These are phyloP conservation scores for Wallacemonas sp. DNA, from an alignment of 208 protist species.

Conservation along the genomic window DNA sequence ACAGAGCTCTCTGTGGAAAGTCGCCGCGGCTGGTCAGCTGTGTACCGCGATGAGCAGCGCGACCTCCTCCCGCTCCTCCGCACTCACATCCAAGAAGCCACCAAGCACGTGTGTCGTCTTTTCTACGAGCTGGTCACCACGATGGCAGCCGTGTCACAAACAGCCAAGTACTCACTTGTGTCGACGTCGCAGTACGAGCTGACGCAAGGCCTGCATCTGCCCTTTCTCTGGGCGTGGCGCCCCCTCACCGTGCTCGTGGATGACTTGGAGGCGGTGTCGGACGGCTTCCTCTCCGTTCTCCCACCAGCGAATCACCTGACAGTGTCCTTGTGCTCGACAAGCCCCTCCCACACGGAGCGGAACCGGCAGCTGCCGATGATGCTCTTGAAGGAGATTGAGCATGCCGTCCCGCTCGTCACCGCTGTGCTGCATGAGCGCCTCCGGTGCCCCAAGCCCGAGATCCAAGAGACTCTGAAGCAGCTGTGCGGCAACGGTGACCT, in stretches of 20 bases:
- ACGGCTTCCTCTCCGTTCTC: slow-evolving; percentile 64
- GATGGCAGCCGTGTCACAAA: slow-evolving; percentile 68
- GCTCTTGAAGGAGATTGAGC: slow-evolving; percentile 46
- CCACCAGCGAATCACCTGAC: slow-evolving; percentile 51
- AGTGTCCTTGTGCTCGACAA: slow-evolving; percentile 51
- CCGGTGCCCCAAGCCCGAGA: slow-evolving; percentile 46
- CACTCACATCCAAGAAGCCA: slow-evolving; percentile 36
- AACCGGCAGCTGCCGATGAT: slow-evolving; percentile 39
- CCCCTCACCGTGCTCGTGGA: slow-evolving; percentile 69
- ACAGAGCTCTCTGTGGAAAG: slow-evolving; percentile 35
- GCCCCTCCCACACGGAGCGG: slow-evolving; percentile 38
- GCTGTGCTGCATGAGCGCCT: slow-evolving; percentile 54
- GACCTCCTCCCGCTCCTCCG: slow-evolving; percentile 51
- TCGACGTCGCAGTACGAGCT: slow-evolving; percentile 40
- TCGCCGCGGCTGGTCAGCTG: slow-evolving; percentile 50
- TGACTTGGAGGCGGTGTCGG: slow-evolving; percentile 66
- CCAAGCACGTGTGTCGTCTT: slow-evolving; percentile 40
- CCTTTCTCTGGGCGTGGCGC: slow-evolving; percentile 68
- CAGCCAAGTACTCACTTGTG: slow-evolving; percentile 44
- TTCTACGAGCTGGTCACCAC: slow-evolving; percentile 62
- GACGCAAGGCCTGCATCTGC: slow-evolving; percentile 39
- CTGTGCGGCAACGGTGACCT: slow-evolving; percentile 22
- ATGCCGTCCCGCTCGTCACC: slow-evolving; percentile 38
- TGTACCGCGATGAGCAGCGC: slow-evolving; percentile 64
- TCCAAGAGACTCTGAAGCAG: slow-evolving; percentile 51